Evolutionary conservation across 1,139 yeast species (phyloP).

Genomic region (Kodamaea anthophila): DNA sequence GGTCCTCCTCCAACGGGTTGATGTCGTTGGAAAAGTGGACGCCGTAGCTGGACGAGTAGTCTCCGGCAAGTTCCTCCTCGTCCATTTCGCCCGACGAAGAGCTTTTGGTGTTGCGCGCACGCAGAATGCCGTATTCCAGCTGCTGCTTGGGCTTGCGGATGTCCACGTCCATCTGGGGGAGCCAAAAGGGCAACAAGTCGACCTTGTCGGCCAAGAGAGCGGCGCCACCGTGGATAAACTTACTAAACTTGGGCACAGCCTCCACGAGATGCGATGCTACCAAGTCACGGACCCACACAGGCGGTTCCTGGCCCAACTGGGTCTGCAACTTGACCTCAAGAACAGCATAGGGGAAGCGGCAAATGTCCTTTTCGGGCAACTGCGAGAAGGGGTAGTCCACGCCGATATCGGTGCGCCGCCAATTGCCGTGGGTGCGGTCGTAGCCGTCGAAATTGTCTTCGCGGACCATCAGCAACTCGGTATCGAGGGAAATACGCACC

Average conservation of each 20-base stretch:
- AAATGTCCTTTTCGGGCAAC: conserved; percentile 75
- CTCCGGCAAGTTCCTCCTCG: conserved; percentile 36
- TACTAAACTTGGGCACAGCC: conserved; percentile 96
- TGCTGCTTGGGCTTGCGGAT: conserved; percentile 81
- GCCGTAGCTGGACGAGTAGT: conserved; percentile 25
- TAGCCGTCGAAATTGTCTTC: conserved; percentile 94
- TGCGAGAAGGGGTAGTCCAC: conserved; percentile 93
- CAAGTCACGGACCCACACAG: conserved; percentile 91
- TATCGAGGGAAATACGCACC: conserved; percentile 94
- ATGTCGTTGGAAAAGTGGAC: conserved; percentile 44
- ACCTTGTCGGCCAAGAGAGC: conserved; percentile 77
- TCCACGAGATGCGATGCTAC: conserved; percentile 90
- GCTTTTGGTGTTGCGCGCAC: conserved; percentile 21
- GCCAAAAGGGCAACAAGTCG: conserved; percentile 88
- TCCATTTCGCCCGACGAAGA: conserved; percentile 47
- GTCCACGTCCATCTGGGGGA: conserved; percentile 96
- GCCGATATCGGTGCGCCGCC: conserved; percentile 98
- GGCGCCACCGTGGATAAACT: conserved; percentile 94
- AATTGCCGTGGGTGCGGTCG: conserved; percentile 85
- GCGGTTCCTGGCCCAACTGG: conserved; percentile 97
- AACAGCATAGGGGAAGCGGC: conserved; percentile 95
- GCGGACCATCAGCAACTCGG: conserved; percentile 91
- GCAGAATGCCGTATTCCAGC: conserved; percentile 53
- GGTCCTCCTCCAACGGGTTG: conserved; percentile 45
- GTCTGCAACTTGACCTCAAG: conserved; percentile 95